Evolutionary conservation across 768 basidiomycete genomes (phyloP).

Genomic region (Pulveroboletus sp.): DNA sequence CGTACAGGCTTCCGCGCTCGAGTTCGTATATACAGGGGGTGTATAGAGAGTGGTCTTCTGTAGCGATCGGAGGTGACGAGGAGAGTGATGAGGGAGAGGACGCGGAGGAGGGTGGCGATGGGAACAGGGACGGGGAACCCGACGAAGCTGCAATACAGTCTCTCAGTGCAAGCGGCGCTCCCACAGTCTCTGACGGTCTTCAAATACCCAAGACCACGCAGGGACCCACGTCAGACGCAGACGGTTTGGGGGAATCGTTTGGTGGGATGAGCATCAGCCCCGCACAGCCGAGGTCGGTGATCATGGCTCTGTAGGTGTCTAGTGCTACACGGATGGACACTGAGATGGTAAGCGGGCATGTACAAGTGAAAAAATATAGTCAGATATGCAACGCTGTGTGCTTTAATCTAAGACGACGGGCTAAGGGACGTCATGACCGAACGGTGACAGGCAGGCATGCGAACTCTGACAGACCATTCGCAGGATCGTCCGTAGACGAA

Average conservation of each 20-base stretch:
- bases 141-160: background rate
- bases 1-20: constrained; percentile 84
- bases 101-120: constrained; percentile 38
- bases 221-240: constrained; percentile 35
- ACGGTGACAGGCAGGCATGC: constrained; percentile 13
- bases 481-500: background rate
- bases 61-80: constrained; percentile 64
- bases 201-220: constrained; percentile 19
- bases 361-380: background rate
- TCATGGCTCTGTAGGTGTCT: constrained; percentile 10
- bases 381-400: background rate
- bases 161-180: constrained; percentile 2
- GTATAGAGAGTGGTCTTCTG: constrained; percentile 87
- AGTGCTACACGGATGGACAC: background rate
- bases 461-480: constrained; percentile 14
- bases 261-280: constrained; percentile 87
- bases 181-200: constrained; percentile 12
- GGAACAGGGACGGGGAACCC: constrained; percentile 1
- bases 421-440: constrained; percentile 12
- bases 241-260: constrained; percentile 60
- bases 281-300: constrained; percentile 23
- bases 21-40: constrained; percentile 71
- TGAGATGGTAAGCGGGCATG: background rate
- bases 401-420: no score
- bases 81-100: constrained; percentile 67